phyloP scores from a whole-genome alignment of 2,329 filamentous ascomycete species.

The Calcarisporium arbuscula region DNA sequence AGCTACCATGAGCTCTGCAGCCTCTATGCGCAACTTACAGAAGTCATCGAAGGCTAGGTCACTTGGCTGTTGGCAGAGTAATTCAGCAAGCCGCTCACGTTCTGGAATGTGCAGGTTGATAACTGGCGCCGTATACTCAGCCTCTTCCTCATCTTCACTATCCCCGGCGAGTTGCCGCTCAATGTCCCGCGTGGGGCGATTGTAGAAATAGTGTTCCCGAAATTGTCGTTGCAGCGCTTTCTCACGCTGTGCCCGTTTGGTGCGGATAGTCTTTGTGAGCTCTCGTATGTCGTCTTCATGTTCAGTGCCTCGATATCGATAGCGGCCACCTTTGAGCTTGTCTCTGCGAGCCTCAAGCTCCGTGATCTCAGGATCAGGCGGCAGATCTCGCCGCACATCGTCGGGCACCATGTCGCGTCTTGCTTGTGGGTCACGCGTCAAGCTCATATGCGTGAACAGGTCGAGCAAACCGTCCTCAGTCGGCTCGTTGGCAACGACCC shows the following conservation, averaged over 20 bases:
- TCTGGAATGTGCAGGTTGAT: too few species aligned
- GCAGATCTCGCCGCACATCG: slow-evolving; percentile 17
- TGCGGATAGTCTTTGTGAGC: slow-evolving; percentile 14
- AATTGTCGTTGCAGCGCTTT: slow-evolving; percentile 13
- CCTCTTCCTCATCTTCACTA: too few species aligned
- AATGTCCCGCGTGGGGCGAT: slow-evolving; percentile 18
- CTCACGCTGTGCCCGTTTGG: slow-evolving; percentile 10
- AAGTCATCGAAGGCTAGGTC: too few species aligned
- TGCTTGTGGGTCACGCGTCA: slow-evolving; percentile 16
- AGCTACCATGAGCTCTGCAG: too few species aligned
- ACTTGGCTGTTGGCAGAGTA: too few species aligned
- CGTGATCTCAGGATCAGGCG: slow-evolving; percentile 17
- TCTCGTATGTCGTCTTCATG: slow-evolving; percentile 16
- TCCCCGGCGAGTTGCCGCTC: slow-evolving; percentile 12
- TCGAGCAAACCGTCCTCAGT: too few species aligned
- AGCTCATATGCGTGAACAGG: too few species aligned
- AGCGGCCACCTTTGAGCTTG: slow-evolving; percentile 15
- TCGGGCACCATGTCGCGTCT: slow-evolving; percentile 19
- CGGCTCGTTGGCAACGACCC: too few species aligned
- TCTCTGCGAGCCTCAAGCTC: slow-evolving; percentile 10
- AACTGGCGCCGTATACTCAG: too few species aligned
- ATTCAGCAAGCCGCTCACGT: too few species aligned
- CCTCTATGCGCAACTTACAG: too few species aligned
- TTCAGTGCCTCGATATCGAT: slow-evolving; percentile 12
- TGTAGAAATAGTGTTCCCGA: slow-evolving; percentile 17